phyloP scores from a whole-genome alignment of 2,329 filamentous ascomycete genomes.

The Verticillium albo-atrum region DNA sequence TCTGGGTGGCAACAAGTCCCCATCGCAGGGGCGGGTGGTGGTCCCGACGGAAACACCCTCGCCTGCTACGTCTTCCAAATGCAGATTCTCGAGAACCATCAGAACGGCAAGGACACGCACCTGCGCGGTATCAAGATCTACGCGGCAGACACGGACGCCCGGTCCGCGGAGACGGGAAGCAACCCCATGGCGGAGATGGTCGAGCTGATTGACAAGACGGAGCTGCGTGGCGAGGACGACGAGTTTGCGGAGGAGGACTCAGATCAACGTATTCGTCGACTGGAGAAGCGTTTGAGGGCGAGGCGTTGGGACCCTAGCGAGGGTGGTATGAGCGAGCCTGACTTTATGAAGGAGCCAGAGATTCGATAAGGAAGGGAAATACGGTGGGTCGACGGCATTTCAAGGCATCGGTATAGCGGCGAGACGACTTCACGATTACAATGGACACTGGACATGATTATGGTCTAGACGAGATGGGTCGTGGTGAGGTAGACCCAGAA shows the following conservation, averaged over 20 bases:
- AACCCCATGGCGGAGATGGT: conserved; percentile 22
- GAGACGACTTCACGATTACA: neutral
- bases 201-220: conserved; percentile 15
- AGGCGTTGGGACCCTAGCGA: conserved; percentile 27
- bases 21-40: conserved; percentile 47
- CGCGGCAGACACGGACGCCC: conserved; percentile 48
- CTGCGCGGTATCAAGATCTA: conserved; percentile 88
- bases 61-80: conserved; percentile 89
- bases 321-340: conserved; percentile 29
- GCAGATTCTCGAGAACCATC: conserved; percentile 90
- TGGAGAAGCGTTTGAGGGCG: conserved; percentile 20
- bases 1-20: conserved; percentile 89
- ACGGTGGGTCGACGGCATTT: neutral
- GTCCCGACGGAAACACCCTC: conserved; percentile 66
- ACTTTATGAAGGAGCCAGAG: conserved; percentile 39
- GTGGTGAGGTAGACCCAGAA: neutral
- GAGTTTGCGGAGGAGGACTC: conserved; percentile 2
- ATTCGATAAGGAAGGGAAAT: conserved; percentile 23
- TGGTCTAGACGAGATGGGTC: neutral
- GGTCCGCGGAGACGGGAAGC: conserved; percentile 29
- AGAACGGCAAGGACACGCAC: conserved; percentile 99
- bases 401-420: neutral
- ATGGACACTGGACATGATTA: neutral
- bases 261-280: conserved; percentile 18
- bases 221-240: conserved; percentile 1